Conservation (phyloP, 192 early-diverging fungal species). For the Diversispora epigaea region DNA sequence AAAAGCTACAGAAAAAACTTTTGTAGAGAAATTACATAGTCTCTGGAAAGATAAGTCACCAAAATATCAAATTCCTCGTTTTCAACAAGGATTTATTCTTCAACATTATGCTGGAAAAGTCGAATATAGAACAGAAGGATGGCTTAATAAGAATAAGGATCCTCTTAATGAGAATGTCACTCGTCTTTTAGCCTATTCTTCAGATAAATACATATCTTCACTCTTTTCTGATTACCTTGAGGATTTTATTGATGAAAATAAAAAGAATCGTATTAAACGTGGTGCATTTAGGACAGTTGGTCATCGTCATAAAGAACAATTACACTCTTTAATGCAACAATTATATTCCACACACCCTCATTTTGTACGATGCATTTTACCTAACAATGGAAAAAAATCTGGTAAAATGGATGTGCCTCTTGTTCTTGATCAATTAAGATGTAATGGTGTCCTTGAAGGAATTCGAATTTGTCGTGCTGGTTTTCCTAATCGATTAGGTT, state of each 20-base stretch:
- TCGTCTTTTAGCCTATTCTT: constrained; percentile 76
- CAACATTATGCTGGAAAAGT: constrained; percentile 96
- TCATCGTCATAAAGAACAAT: constrained; percentile 93
- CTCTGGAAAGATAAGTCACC: constrained; percentile 85
- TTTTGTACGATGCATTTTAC: constrained; percentile 98
- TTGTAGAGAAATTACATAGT: constrained; percentile 86
- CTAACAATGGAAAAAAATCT: constrained; percentile 87
- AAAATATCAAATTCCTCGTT: constrained; percentile 86
- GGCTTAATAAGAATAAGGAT: constrained; percentile 99
- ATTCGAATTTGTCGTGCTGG: constrained; percentile 95
- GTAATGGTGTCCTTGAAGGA: constrained; percentile 97
- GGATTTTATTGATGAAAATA: constrained; percentile 40
- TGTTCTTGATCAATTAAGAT: constrained; percentile 90
- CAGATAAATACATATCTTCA: constrained; percentile 72
- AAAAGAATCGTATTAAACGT: constrained; percentile 62
- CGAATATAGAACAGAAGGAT: constrained; percentile 86
- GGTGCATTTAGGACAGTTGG: constrained; percentile 92
- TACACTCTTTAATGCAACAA: constrained; percentile 84
- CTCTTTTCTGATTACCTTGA: constrained; percentile 82
- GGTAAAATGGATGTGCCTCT: constrained; percentile 79
- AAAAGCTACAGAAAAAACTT: constrained; percentile 90
- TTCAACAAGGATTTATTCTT: constrained; percentile 86
- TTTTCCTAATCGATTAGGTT: constrained; percentile 89
- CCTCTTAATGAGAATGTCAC: constrained; percentile 95
- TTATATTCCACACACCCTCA: constrained; percentile 91